Percentiles rank a stretch among this genome's conserved stretches.
These are phyloP conservation scores for Eragrostis tef DNA, from an alignment of 202 grass and related monocot species.

Conservation along the genomic window DNA sequence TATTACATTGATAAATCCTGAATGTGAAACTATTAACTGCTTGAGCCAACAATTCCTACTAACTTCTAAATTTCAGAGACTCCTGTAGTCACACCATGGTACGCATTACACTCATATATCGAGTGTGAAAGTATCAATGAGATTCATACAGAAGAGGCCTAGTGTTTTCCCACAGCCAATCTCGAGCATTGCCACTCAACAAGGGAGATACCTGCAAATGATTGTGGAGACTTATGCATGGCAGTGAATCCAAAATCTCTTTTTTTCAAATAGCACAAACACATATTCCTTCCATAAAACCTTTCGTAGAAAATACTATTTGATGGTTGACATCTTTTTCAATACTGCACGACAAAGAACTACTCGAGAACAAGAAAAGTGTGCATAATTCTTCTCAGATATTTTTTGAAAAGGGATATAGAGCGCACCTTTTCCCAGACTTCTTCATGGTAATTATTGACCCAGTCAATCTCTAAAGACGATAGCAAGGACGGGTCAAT, in stretches of 20 bases:
- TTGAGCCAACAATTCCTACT: not conserved
- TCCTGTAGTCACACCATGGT: not conserved
- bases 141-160: constrained; percentile 49
- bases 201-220: constrained; percentile 70
- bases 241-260: constrained; percentile 4
- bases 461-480: constrained; percentile 71
- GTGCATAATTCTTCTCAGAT: not conserved
- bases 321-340: not conserved
- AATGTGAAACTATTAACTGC: too few species aligned
- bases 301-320: not conserved
- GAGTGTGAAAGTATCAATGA: not conserved
- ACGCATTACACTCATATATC: not conserved
- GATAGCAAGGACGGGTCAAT: constrained; percentile 73
- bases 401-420: constrained; percentile 16
- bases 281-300: not conserved
- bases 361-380: not conserved
- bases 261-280: not conserved
- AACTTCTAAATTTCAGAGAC: not conserved
- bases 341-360: not conserved
- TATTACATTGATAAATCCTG: too few species aligned
- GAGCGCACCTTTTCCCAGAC: constrained; percentile 86
- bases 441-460: constrained; percentile 76
- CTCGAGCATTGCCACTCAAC: constrained; percentile 56
- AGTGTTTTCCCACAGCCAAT: constrained; percentile 93
- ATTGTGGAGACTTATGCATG: constrained; percentile 16